phyloP scores from a whole-genome alignment of 2,329 filamentous ascomycete genomes.

The Microcyclospora pomicola region DNA sequence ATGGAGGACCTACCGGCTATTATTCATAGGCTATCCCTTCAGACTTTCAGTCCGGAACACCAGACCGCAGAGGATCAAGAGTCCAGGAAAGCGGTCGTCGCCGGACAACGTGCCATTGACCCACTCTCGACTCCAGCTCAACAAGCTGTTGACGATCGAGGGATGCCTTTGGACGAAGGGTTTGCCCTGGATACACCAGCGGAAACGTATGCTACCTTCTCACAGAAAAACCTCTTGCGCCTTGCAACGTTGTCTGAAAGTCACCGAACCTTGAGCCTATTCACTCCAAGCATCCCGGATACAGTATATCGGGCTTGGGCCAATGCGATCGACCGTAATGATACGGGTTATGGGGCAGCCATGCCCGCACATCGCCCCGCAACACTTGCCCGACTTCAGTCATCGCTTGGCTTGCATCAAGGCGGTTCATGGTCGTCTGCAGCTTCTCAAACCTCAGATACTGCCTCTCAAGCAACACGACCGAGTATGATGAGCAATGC shows the following conservation, averaged over 20 bases:
- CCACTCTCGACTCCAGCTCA: slow-evolving; percentile 36
- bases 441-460: slow-evolving; percentile 50
- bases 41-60: slow-evolving; percentile 82
- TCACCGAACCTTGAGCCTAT: slow-evolving; percentile 78
- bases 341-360: slow-evolving; percentile 30
- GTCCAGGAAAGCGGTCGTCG: slow-evolving; percentile 33
- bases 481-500: slow-evolving; percentile 51
- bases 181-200: slow-evolving; percentile 65
- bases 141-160: slow-evolving; percentile 55
- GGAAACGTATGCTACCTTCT: slow-evolving; percentile 81
- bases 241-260: slow-evolving; percentile 74
- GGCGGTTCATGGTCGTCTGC: slow-evolving; percentile 18
- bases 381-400: slow-evolving; percentile 34
- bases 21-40: slow-evolving; percentile 80
- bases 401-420: slow-evolving; percentile 16
- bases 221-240: slow-evolving; percentile 80
- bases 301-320: slow-evolving; percentile 90
- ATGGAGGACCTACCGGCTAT: slow-evolving; percentile 97
- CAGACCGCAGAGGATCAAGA: slow-evolving; percentile 44
- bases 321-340: slow-evolving; percentile 56
- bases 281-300: slow-evolving; percentile 80
- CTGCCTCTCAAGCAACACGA: slow-evolving; percentile 52
- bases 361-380: slow-evolving; percentile 30
- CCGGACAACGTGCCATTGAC: slow-evolving; percentile 15
- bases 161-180: slow-evolving; percentile 51